Evolutionary conservation across 805 yeast species (phyloP).

Genomic region (Zygotorulaspora chibaensis): DNA sequence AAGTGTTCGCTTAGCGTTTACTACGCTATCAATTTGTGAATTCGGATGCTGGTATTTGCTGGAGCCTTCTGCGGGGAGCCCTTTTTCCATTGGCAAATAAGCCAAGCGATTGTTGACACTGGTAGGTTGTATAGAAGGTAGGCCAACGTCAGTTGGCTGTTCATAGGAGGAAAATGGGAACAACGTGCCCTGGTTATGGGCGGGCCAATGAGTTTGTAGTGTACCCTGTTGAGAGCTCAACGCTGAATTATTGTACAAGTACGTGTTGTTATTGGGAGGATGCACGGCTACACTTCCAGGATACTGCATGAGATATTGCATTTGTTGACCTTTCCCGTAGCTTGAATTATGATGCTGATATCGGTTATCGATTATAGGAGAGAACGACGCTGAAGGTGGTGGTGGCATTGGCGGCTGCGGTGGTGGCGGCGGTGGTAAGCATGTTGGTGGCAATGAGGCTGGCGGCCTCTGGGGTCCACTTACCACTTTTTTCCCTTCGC

Average conservation of each 20-base stretch:
- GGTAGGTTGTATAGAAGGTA: neutral
- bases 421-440: conserved; percentile 4
- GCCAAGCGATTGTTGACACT: neutral
- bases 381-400: neutral
- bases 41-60: no score
- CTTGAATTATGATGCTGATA: neutral
- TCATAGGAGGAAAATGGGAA: neutral
- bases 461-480: neutral
- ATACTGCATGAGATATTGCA: no score
- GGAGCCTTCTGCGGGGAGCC: neutral
- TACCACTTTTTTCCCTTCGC: neutral
- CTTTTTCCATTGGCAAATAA: neutral
- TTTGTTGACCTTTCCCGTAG: no score
- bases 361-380: neutral
- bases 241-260: neutral
- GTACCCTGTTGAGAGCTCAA: neutral
- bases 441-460: neutral
- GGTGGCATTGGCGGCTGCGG: neutral
- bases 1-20: no score
- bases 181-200: neutral
- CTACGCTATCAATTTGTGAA: no score
- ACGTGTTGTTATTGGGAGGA: no score
- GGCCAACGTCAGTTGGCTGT: neutral
- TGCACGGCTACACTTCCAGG: no score
- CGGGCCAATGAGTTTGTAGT: neutral